Conservation (phyloP, 345 rosid genomes). For the Triadica sebifera region DNA sequence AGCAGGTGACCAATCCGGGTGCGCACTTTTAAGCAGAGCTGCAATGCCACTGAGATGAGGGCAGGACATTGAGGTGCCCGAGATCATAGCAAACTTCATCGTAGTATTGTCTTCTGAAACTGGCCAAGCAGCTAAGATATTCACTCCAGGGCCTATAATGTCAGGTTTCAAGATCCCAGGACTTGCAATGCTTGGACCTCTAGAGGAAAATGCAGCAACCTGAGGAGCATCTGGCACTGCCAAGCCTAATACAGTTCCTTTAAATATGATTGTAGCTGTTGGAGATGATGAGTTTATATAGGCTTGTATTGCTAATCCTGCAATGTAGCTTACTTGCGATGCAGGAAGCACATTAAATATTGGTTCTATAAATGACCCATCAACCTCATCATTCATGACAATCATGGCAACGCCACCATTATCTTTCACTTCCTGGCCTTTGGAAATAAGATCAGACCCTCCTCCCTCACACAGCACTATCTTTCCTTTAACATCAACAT, state of each 20-base stretch:
- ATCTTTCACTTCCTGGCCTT: constrained; percentile 18
- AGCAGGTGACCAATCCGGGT: constrained; percentile 59
- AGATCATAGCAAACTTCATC: constrained; percentile 15
- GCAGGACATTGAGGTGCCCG: constrained; percentile 68
- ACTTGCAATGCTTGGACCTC: constrained; percentile 21
- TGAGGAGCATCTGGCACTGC: constrained; percentile 9
- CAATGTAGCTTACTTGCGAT: constrained; percentile 10
- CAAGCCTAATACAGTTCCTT: constrained; percentile 10
- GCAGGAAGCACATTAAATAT: constrained; percentile 13
- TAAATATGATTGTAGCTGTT: constrained; percentile 7
- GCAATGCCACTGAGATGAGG: constrained; percentile 59
- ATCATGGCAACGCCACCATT: constrained; percentile 24
- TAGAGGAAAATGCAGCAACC: constrained; percentile 16
- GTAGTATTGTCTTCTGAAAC: not conserved
- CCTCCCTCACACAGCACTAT: constrained; percentile 14
- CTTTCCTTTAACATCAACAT: constrained; percentile 12
- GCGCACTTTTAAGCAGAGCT: constrained; percentile 48
- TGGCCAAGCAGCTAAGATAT: constrained; percentile 22
- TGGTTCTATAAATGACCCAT: constrained; percentile 6
- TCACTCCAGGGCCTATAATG: constrained; percentile 25
- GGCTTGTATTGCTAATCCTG: constrained; percentile 8
- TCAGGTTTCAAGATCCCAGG: constrained; percentile 32
- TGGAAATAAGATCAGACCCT: not conserved
- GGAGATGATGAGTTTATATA: constrained; percentile 15
- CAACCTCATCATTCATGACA: not conserved